Evolutionary conservation across 225 moss, liverwort and hornwort species (phyloP).

Genomic region (Marchantia polymorpha): DNA sequence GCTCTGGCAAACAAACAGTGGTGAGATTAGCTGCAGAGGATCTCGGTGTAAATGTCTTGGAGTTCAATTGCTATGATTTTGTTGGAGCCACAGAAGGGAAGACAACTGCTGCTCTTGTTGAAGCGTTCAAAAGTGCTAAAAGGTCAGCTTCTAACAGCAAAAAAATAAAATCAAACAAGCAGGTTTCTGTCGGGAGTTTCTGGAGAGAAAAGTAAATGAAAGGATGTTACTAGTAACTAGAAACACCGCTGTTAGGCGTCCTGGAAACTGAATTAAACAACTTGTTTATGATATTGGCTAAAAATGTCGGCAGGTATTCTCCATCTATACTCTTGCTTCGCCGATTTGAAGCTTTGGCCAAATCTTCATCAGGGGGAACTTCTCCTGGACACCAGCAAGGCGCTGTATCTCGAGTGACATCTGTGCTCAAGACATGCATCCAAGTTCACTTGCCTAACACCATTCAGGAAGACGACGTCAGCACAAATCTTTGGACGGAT

Average conservation of each 20-base stretch:
- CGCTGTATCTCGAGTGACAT: slow-evolving; percentile 58
- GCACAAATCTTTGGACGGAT: slow-evolving; percentile 22
- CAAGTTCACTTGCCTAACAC: slow-evolving; percentile 60
- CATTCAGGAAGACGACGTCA: slow-evolving; percentile 28
- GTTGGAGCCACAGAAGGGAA: slow-evolving; percentile 82
- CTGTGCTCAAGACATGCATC: slow-evolving; percentile 74
- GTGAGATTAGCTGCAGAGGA: slow-evolving; percentile 79
- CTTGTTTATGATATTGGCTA: slow-evolving; percentile 4
- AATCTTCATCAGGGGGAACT: slow-evolving; percentile 68
- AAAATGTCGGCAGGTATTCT: slow-evolving; percentile 57
- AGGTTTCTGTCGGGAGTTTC: neutral
- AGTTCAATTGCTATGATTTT: slow-evolving; percentile 89
- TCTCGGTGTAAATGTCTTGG: slow-evolving; percentile 82
- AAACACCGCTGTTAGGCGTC: too few relatives aligned
- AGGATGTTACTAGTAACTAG: neutral
- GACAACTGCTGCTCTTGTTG: slow-evolving; percentile 64
- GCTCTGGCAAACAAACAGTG: slow-evolving; percentile 77
- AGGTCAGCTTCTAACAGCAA: slow-evolving; percentile 43
- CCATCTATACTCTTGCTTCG: slow-evolving; percentile 81
- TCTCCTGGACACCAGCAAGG: slow-evolving; percentile 62
- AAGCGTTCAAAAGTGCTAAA: slow-evolving; percentile 81
- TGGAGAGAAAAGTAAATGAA: neutral
- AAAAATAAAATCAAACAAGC: neutral
- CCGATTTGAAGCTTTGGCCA: slow-evolving; percentile 73
- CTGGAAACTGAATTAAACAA: neutral